These are phyloP conservation scores for Mycena albidolilacea DNA, from an alignment of 768 basidiomycete species.

Conservation along the genomic window DNA sequence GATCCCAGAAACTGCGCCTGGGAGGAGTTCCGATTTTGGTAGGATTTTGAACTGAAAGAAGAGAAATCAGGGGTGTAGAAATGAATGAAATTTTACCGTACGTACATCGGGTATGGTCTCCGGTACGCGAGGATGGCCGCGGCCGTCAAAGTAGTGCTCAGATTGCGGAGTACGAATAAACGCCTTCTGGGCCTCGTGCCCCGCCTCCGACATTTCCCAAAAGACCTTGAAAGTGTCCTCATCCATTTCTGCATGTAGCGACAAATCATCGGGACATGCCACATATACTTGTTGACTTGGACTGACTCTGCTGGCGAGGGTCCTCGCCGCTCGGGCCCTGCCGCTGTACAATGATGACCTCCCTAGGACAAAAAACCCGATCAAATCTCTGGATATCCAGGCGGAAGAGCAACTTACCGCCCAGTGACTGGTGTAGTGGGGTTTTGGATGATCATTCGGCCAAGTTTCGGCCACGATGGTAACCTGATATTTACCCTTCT, in stretches of 20 bases:
- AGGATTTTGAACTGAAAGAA: slow-evolving; percentile 29
- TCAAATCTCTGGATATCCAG: background rate
- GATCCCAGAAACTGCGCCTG: slow-evolving; percentile 28
- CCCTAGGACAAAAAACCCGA: background rate
- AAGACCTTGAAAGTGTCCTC: slow-evolving; percentile 69
- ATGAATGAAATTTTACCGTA: background rate
- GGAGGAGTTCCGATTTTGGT: slow-evolving; percentile 20
- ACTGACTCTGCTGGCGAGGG: slow-evolving; percentile 22
- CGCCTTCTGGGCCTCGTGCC: slow-evolving; percentile 55
- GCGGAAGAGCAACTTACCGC: slow-evolving; percentile 55
- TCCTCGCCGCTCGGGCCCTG: slow-evolving; percentile 17
- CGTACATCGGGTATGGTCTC: slow-evolving; percentile 58
- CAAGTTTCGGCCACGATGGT: slow-evolving; percentile 67
- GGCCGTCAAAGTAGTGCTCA: slow-evolving; percentile 56
- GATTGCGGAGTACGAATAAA: slow-evolving; percentile 66
- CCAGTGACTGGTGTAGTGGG: slow-evolving; percentile 71
- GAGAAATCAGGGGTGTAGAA: background rate
- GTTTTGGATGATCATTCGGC: slow-evolving; percentile 64
- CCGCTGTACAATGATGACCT: slow-evolving; percentile 54
- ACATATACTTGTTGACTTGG: background rate
- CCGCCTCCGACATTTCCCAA: slow-evolving; percentile 65
- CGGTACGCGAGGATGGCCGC: slow-evolving; percentile 42
- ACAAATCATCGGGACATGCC: background rate
- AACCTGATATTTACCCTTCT: slow-evolving; percentile 61
- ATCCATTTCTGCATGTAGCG: slow-evolving; percentile 58